Conservation (phyloP, 202 grass and related monocot species). For the Panicum virgatum region DNA sequence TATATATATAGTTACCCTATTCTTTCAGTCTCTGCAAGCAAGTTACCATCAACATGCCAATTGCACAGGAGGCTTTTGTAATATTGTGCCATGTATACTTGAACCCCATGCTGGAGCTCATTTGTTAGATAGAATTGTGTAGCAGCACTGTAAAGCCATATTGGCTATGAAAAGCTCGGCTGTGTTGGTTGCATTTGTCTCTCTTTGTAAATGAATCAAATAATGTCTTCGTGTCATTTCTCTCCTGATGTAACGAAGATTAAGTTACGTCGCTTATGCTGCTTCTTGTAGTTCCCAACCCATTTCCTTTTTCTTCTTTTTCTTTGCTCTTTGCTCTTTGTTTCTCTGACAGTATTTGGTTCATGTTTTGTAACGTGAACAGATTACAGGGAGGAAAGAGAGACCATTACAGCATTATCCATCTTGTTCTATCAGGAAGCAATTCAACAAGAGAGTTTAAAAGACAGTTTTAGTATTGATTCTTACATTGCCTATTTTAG, state of each 20-base stretch:
- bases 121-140: constrained; percentile 1
- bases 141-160: constrained; percentile 14
- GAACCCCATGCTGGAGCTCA: neutral
- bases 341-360: no score
- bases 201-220: constrained; percentile 23
- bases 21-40: constrained; percentile 26
- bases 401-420: no score
- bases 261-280: neutral
- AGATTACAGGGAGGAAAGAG: no score
- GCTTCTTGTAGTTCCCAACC: neutral
- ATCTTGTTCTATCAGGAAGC: no score
- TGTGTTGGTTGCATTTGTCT: neutral
- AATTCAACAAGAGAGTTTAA: no score
- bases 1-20: constrained; percentile 19
- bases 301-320: neutral
- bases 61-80: constrained; percentile 20
- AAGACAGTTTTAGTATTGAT: no score
- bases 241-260: neutral
- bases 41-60: neutral
- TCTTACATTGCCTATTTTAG: no score
- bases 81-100: constrained; percentile 16
- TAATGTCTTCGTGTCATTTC: neutral
- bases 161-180: neutral
- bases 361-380: no score
- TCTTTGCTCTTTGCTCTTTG: no score